These are phyloP conservation scores for Xylaria bambusicola DNA, from an alignment of 495 filamentous ascomycete genomes.

Conservation along the genomic window DNA sequence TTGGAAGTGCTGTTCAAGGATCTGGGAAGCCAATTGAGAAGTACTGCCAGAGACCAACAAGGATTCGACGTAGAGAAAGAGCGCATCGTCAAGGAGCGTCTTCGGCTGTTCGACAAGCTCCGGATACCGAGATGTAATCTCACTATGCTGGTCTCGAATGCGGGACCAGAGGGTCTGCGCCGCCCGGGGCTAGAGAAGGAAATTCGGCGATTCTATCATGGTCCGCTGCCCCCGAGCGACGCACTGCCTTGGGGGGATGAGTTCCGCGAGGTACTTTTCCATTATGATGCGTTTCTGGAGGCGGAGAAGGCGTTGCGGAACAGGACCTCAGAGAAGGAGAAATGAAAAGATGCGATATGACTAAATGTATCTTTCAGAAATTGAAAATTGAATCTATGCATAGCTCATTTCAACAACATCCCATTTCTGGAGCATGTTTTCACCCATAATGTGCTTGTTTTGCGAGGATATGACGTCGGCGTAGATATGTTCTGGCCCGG, in stretches of 20 bases:
- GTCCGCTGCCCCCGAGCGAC: slow-evolving; percentile 26
- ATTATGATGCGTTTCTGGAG: slow-evolving; percentile 29
- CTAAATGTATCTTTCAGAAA: no score
- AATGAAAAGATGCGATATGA: no score
- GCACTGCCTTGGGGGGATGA: slow-evolving; percentile 24
- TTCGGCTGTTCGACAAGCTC: slow-evolving; percentile 31
- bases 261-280: slow-evolving; percentile 32
- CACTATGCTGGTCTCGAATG: slow-evolving; percentile 36
- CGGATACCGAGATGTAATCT: slow-evolving; percentile 35
- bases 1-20: slow-evolving; percentile 29
- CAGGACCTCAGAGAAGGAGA: neutral
- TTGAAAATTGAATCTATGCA: neutral
- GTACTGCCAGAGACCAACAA: neutral
- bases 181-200: slow-evolving; percentile 32
- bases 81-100: slow-evolving; percentile 3
- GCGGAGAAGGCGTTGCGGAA: slow-evolving; percentile 19
- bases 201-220: slow-evolving; percentile 31
- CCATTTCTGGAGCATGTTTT: slow-evolving; percentile 3
- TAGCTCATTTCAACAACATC: slow-evolving; percentile 11
- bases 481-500: neutral
- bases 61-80: slow-evolving; percentile 1
- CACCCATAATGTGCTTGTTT: neutral
- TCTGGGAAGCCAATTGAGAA: neutral
- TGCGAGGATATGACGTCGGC: neutral
- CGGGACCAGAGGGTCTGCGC: slow-evolving; percentile 20